phyloP scores from a whole-genome alignment of 306 rosid genomes.

The Erythrophleum fordii region DNA sequence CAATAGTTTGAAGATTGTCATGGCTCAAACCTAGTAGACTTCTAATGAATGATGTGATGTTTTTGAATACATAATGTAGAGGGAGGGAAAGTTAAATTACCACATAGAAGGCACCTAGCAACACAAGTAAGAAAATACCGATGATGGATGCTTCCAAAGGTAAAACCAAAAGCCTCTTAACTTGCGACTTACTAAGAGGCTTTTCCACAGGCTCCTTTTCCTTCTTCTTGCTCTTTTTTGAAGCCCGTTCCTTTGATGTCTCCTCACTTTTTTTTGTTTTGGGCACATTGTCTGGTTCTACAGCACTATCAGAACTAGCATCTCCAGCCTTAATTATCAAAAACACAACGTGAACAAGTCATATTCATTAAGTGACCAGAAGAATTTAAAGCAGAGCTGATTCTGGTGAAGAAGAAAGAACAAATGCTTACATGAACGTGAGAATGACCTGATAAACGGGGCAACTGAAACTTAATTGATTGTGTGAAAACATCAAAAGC shows the following conservation, averaged over 20 bases:
- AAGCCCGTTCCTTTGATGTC: slow-evolving; percentile 72
- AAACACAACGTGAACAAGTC: slow-evolving; percentile 33
- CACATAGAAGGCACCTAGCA: slow-evolving; percentile 98
- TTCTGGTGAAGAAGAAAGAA: slow-evolving; percentile 5
- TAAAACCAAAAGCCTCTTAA: slow-evolving; percentile 84
- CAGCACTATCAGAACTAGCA: slow-evolving; percentile 53
- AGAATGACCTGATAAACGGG: slow-evolving; percentile 48
- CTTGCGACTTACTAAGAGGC: slow-evolving; percentile 68
- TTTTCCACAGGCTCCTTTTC: slow-evolving; percentile 82
- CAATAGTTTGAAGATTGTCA: slow-evolving; percentile 22
- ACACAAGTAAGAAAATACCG: slow-evolving; percentile 79
- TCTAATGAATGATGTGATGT: slow-evolving; percentile 19
- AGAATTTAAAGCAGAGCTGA: slow-evolving; percentile 16
- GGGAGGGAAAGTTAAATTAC: slow-evolving; percentile 48
- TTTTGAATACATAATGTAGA: slow-evolving; percentile 32
- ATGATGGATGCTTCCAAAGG: slow-evolving; percentile 83
- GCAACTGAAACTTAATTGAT: slow-evolving; percentile 90
- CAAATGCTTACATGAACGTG: slow-evolving; percentile 54
- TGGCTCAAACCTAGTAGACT: slow-evolving; percentile 27
- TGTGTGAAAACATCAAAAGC: slow-evolving; percentile 94
- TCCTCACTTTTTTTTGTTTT: slow-evolving; percentile 74
- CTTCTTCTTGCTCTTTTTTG: slow-evolving; percentile 79
- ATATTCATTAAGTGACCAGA: slow-evolving; percentile 27
- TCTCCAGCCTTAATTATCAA: slow-evolving; percentile 68
- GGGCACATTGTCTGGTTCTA: slow-evolving; percentile 50